phyloP scores from a whole-genome alignment of 2,329 filamentous ascomycete species.

The Thermomyces lanuginosus region DNA sequence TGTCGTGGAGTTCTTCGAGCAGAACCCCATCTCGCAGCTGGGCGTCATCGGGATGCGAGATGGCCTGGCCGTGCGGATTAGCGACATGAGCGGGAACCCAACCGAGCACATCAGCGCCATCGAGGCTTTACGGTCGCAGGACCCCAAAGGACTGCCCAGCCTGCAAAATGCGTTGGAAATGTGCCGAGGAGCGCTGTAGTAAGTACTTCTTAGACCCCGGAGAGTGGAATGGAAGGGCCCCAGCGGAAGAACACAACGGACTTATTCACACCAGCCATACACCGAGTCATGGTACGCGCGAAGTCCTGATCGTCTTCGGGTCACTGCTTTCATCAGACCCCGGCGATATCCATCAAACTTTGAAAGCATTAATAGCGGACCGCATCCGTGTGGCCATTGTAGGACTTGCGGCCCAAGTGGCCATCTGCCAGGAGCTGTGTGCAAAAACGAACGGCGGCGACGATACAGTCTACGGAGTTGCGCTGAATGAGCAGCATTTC shows the following conservation, averaged over 20 bases:
- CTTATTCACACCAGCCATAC: slow-evolving; percentile 46
- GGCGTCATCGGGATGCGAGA: slow-evolving; percentile 87
- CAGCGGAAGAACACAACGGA: slow-evolving; percentile 2
- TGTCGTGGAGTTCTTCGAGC: slow-evolving; percentile 88
- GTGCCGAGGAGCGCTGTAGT: slow-evolving; percentile 81
- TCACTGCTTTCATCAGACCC: slow-evolving; percentile 82
- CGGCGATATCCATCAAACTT: slow-evolving; percentile 86
- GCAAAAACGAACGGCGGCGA: slow-evolving; percentile 73
- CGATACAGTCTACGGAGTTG: slow-evolving; percentile 56
- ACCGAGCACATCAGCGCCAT: slow-evolving; percentile 71
- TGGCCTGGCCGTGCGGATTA: slow-evolving; percentile 69
- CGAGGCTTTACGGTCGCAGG: slow-evolving; percentile 46
- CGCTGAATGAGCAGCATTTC: slow-evolving; percentile 74
- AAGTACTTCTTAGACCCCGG: slow-evolving; percentile 8
- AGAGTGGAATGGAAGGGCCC: background rate
- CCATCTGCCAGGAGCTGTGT: slow-evolving; percentile 81
- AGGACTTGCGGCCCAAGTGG: slow-evolving; percentile 77
- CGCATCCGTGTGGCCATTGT: slow-evolving; percentile 78
- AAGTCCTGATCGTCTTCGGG: slow-evolving; percentile 82
- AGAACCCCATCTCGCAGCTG: slow-evolving; percentile 94
- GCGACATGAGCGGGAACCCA: slow-evolving; percentile 81
- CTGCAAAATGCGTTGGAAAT: slow-evolving; percentile 94
- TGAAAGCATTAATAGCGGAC: slow-evolving; percentile 60
- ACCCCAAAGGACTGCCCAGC: slow-evolving; percentile 60
- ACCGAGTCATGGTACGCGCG: slow-evolving; percentile 80